These are phyloP conservation scores for Xylaria sp. DNA, from an alignment of 2,329 filamentous ascomycete species.

Conservation along the genomic window DNA sequence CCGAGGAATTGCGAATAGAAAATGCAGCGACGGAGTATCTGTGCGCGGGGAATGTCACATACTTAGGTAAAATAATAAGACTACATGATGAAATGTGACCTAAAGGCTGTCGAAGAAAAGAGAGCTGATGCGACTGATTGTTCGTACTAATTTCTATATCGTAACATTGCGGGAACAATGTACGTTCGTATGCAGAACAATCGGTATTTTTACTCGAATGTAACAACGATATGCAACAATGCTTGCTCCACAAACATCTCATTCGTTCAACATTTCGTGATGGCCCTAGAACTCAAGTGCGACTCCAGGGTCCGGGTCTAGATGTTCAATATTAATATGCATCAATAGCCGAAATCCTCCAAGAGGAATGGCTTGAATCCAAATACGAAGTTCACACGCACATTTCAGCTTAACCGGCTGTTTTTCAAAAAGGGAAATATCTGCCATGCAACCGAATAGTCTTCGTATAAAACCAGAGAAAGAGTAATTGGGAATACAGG, in stretches of 20 bases:
- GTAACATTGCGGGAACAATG: background rate
- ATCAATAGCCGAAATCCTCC: slow-evolving; percentile 27
- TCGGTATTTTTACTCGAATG: slow-evolving; percentile 4
- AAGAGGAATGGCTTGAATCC: slow-evolving; percentile 19
- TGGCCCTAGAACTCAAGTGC: slow-evolving; percentile 4
- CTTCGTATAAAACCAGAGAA: slow-evolving; percentile 14
- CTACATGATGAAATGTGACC: background rate
- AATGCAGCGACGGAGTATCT: background rate
- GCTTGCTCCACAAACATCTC: slow-evolving; percentile 9
- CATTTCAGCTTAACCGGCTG: background rate
- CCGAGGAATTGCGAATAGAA: background rate
- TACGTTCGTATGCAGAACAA: background rate
- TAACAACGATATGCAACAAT: slow-evolving; percentile 11
- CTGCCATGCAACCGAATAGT: background rate
- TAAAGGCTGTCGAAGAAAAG: background rate
- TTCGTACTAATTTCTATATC: background rate
- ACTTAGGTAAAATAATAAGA: background rate
- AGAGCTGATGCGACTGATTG: background rate
- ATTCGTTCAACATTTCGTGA: slow-evolving; percentile 22
- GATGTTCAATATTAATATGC: slow-evolving; percentile 36
- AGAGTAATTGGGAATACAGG: background rate
- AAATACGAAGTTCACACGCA: slow-evolving; percentile 15
- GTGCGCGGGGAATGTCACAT: background rate
- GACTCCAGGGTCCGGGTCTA: slow-evolving; percentile 25
- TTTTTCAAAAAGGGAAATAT: slow-evolving; percentile 4